A percentile compares a stretch with the other conserved stretches of the same genome.
These are phyloP conservation scores for Maudiozyma bulderi DNA, from an alignment of 805 yeast genomes.

Conservation along the genomic window DNA sequence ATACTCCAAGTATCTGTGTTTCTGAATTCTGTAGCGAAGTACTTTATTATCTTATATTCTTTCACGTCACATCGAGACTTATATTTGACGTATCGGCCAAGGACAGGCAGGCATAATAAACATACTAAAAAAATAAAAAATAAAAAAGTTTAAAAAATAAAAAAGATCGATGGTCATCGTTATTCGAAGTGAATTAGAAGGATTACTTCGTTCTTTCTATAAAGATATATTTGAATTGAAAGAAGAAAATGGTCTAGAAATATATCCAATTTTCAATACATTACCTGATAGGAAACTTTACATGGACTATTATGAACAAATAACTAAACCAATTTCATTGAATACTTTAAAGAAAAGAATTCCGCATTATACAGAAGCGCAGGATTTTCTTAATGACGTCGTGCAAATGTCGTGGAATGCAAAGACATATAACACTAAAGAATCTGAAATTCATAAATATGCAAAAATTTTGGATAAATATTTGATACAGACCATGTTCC, in stretches of 20 bases:
- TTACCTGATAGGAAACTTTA: slow-evolving; percentile 60
- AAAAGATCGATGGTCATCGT: slow-evolving; percentile 1
- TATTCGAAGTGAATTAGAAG: slow-evolving; percentile 5
- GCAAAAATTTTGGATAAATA: slow-evolving; percentile 43
- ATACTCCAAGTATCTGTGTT: too few relatives aligned
- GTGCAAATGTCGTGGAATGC: slow-evolving; percentile 90
- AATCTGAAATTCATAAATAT: slow-evolving; percentile 55
- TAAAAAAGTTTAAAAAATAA: too few relatives aligned
- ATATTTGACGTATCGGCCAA: background rate
- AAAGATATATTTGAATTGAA: slow-evolving; percentile 12
- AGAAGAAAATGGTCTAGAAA: slow-evolving; percentile 21
- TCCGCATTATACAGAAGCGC: slow-evolving; percentile 50
- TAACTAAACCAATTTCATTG: slow-evolving; percentile 70
- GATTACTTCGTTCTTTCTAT: slow-evolving; percentile 5
- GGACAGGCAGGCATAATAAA: background rate
- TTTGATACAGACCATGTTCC: slow-evolving; percentile 29
- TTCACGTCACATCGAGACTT: too few relatives aligned
- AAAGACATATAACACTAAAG: slow-evolving; percentile 64
- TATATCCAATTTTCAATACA: slow-evolving; percentile 24
- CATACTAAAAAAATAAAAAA: background rate
- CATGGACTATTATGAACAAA: slow-evolving; percentile 71
- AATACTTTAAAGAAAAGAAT: slow-evolving; percentile 57
- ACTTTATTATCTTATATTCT: too few relatives aligned
- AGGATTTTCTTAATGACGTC: slow-evolving; percentile 65
- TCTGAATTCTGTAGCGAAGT: too few relatives aligned